phyloP scores from a whole-genome alignment of 768 basidiomycete species.

The Termitomyces sp. region DNA sequence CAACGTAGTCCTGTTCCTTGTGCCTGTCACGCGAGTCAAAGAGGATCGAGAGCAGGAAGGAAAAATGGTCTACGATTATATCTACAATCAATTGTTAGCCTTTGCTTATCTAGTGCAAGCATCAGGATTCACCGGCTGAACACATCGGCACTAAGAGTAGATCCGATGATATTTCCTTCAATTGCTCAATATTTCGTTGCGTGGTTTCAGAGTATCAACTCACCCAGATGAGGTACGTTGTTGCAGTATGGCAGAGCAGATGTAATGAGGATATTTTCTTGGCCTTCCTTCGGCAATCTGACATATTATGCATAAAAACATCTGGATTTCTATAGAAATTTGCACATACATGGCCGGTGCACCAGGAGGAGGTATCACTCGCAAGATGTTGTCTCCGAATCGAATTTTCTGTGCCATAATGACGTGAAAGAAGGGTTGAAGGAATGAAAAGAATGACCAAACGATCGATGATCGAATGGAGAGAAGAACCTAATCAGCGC shows the following conservation, averaged over 20 bases:
- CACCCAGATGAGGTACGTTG: conserved; percentile 94
- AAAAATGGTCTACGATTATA: conserved; percentile 44
- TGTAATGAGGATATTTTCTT: conserved; percentile 86
- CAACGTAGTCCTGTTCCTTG: conserved; percentile 82
- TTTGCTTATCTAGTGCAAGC: not conserved
- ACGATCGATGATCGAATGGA: conserved; percentile 1
- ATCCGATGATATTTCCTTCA: conserved; percentile 87
- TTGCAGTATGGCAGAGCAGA: conserved; percentile 96
- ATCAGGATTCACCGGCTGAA: conserved; percentile 77
- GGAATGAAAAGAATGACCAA: conserved; percentile 9
- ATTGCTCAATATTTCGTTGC: conserved; percentile 8
- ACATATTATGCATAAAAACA: conserved; percentile 7
- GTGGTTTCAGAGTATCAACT: conserved; percentile 18
- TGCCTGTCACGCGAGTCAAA: conserved; percentile 30
- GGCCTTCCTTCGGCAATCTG: conserved; percentile 75
- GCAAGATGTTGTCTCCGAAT: conserved; percentile 41
- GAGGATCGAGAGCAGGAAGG: not conserved
- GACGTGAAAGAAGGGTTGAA: not conserved
- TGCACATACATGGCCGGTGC: conserved; percentile 40
- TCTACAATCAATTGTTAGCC: conserved; percentile 24
- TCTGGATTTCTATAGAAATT: conserved; percentile 7
- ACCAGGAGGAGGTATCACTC: conserved; percentile 49
- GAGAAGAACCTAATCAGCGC: conserved; percentile 9
- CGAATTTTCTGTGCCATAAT: conserved; percentile 49
- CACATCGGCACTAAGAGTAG: conserved; percentile 94